Base-by-base conservation (phyloP, 208 protist species). In the Trypanosoma melophagium region DNA sequence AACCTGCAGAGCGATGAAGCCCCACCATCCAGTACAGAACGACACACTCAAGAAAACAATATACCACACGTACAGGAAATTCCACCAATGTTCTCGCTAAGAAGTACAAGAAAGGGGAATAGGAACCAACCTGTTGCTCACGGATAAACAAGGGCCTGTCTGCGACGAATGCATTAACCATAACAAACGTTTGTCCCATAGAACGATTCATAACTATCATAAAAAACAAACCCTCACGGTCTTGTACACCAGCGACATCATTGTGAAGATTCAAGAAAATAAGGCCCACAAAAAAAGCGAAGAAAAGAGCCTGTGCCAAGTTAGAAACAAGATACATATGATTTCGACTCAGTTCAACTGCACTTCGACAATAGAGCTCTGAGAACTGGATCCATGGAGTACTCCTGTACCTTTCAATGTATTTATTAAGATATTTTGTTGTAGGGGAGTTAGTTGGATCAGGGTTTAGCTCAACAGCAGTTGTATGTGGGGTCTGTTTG, bases 1-100 rank as follows among this genome's bases (percentile, higher is more conserved):
- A 58, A 0, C 79, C 79, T 1, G 77, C 59, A 13, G 28, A 56
- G 7, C 31, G 52, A 55, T 86, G 69, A 12, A 92, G 73, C 14
- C 83, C 76, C 3, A 63, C 54, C 78, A 89, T 77, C 55, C 79
- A 94, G 70, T 94, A 94, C 21, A 90, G 16, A 53, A 94, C 86
- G 22, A 42, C 13, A 21, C 54, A 74, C 58, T 86, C 82, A 45
- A 91, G 19, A 19, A 88, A 14, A 31, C 50, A 38, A 38, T 73
- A 80, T 17, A 82, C 13, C 40, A 92, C 50, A 41, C 81, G 73
- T 40, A 89, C 4, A 17, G 85, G 88, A 31, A 89, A 63, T 69
- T 88, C 77, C 24, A 83, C 80, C 40, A 89, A 12, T 24, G 54
- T 72, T 17, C 63, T 73, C 7, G 78, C 64, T 12, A 84, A 28